phyloP scores from a whole-genome alignment of 1,284 basidiomycete genomes.

The Erythrobasidium hasegawianum region DNA sequence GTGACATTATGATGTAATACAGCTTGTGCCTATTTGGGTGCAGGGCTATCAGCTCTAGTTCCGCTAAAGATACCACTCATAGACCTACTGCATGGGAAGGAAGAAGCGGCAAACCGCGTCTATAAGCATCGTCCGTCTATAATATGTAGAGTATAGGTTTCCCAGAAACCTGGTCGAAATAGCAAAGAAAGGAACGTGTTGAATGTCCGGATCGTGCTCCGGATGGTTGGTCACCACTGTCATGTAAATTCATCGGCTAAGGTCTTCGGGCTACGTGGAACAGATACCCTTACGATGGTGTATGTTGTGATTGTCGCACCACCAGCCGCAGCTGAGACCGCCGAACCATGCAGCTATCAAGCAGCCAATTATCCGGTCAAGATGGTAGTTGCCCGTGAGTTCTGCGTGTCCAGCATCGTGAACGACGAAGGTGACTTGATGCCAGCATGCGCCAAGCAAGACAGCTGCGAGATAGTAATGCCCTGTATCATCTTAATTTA shows the following conservation, averaged over 20 bases:
- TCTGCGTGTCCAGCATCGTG: slow-evolving; percentile 96
- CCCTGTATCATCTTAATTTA: slow-evolving; percentile 16
- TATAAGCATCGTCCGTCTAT: slow-evolving; percentile 80
- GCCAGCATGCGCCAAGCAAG: slow-evolving; percentile 84
- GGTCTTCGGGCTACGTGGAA: too few species aligned
- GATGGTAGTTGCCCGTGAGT: slow-evolving; percentile 79
- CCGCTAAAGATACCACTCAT: too few species aligned
- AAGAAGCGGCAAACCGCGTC: slow-evolving; percentile 67
- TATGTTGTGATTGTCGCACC: slow-evolving; percentile 98
- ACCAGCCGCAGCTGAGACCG: slow-evolving; percentile 93
- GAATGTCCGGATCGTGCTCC: slow-evolving; percentile 90
- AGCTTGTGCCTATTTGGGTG: slow-evolving; percentile 76
- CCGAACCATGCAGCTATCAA: slow-evolving; percentile 82
- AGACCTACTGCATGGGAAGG: slow-evolving; percentile 63
- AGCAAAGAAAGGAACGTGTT: slow-evolving; percentile 95
- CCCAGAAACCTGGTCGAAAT: slow-evolving; percentile 82
- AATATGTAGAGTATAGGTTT: slow-evolving; percentile 88
- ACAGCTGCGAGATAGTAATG: slow-evolving; percentile 65
- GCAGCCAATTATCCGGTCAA: slow-evolving; percentile 76
- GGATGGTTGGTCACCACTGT: slow-evolving; percentile 94
- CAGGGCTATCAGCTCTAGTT: too few species aligned
- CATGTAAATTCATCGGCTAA: too few species aligned
- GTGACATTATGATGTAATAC: slow-evolving; percentile 86
- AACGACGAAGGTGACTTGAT: slow-evolving; percentile 85
- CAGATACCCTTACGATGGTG: slow-evolving; percentile 70